Conservation (phyloP, 257 asterid genomes). For the Solanum pinnatisectum region DNA sequence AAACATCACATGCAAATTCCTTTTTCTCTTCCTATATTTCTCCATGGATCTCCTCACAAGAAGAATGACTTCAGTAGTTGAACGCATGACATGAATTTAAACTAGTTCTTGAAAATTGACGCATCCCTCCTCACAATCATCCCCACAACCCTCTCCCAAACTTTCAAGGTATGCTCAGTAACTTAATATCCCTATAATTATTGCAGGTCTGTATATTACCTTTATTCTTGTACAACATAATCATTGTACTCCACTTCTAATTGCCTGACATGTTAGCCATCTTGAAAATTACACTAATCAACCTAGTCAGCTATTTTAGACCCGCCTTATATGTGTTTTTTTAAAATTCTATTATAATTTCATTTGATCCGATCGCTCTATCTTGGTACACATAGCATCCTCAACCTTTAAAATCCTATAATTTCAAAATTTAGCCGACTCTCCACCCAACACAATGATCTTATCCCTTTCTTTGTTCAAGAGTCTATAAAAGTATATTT, state of each 20-base stretch:
- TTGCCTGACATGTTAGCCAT: background rate
- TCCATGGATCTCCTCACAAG: too few species aligned
- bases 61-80: too few species aligned
- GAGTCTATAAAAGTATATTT: background rate
- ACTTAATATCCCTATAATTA: background rate
- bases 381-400: background rate
- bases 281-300: too few species aligned
- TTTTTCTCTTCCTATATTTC: too few species aligned
- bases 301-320: background rate
- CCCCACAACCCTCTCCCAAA: background rate
- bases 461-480: too few species aligned
- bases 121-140: background rate
- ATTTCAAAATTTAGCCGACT: background rate
- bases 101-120: rapidly evolving
- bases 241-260: background rate
- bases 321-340: rapidly evolving
- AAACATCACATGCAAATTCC: background rate
- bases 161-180: background rate
- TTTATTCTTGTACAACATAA: too few species aligned
- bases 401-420: background rate
- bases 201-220: too few species aligned
- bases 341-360: rapidly evolving
- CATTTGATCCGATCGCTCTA: background rate
- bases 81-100: too few species aligned
- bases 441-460: background rate